phyloP scores from a whole-genome alignment of 495 filamentous ascomycete species.

The Tuber melanosporum region DNA sequence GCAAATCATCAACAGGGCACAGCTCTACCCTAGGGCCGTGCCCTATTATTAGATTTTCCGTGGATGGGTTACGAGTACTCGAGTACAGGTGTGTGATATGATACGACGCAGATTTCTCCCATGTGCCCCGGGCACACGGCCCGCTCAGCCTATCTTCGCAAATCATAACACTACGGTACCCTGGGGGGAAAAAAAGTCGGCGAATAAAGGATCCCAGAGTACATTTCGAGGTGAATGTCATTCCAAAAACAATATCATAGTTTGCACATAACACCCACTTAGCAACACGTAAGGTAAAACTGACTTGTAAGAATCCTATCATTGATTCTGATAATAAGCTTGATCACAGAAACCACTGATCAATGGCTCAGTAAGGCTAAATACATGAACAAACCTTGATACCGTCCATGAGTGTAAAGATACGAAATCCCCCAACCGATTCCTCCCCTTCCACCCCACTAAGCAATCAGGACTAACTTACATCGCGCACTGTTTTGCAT shows the following conservation, averaged over 20 bases:
- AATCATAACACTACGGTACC: background rate
- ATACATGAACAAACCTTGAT: background rate
- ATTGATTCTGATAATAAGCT: constrained; percentile 10
- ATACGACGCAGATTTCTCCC: background rate
- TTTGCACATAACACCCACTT: background rate
- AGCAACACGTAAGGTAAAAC: background rate
- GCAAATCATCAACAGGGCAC: background rate
- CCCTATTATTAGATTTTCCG: background rate
- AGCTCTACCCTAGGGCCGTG: background rate
- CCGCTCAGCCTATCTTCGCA: background rate
- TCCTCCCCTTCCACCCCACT: background rate
- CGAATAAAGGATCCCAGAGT: background rate
- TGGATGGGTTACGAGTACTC: background rate
- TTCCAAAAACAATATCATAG: background rate
- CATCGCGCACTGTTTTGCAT: constrained; percentile 5
- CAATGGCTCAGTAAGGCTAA: background rate
- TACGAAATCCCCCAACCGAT: background rate
- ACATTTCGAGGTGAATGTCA: background rate
- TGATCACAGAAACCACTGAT: constrained; percentile 1
- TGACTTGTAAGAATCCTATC: constrained; percentile 4
- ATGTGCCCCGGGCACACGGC: background rate
- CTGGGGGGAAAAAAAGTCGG: background rate
- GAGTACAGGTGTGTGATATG: background rate
- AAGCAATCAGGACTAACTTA: constrained; percentile 6
- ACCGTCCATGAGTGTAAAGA: background rate